Base-by-base conservation (phyloP, 495 filamentous ascomycete species). In the Aspergillus avenaceus region DNA sequence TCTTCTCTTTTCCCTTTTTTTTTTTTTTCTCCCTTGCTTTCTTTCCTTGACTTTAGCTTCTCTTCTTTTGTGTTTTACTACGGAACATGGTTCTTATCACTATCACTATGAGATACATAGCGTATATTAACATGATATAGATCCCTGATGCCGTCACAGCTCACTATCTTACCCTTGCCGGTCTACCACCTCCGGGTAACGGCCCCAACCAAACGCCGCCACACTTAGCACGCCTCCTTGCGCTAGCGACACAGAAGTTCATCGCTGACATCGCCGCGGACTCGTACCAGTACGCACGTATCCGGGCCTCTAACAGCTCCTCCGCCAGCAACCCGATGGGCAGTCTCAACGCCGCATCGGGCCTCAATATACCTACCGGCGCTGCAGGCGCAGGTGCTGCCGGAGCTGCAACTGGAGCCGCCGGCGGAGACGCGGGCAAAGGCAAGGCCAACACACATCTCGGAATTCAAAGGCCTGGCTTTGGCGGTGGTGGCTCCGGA, bases 121-220 rank as follows among this genome's bases (percentile, higher is more conserved):
- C 14, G 32, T 14, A 34, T 50, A 51, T 56, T 65, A 58, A 69
- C 53, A 23, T 34, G 26, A 21, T 12, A 16, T 60, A 97, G 92
- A 97, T 98, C 55, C 93, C 93, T 41, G 93, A 98, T 68, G 93
- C 93, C 9, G 92, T 98, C 25, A 97, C 91, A 58, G 84, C 93
- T 60, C 96, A 97, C 78, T 97, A 97, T 78, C 89, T 97, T 70
- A 92, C 91, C 13, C 84, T 93, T 58, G 90, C 90, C 61, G 93
- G 93, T 46, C 87, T 97, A 8, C 90, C 91, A 14, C 91, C 93
- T 4, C 86, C 89, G 16, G 88, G 88, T 16, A 87, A 90, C 55
- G 70, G 71, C 8, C 84, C 88, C 3, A 90, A 89, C 36, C 80
- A 87, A 59, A 95, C 91, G 8, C 89, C 95, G 52, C 83, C 84